These are phyloP conservation scores for Amanita rimosa DNA, from an alignment of 768 basidiomycete species.

Conservation along the genomic window DNA sequence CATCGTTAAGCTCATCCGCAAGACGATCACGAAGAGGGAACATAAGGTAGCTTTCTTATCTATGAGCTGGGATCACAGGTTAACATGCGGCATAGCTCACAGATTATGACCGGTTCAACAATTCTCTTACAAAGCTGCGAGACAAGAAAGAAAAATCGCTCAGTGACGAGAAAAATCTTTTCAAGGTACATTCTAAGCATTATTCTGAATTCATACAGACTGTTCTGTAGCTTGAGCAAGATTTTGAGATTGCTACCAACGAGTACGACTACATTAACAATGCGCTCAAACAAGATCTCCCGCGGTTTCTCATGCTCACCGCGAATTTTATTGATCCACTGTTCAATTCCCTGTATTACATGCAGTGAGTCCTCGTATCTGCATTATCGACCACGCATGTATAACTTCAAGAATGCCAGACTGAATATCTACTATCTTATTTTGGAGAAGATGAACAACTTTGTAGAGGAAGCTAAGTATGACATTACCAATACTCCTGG, in stretches of 20 bases:
- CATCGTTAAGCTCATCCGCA: slow-evolving; percentile 81
- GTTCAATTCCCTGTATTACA: slow-evolving; percentile 99
- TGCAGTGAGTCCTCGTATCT: slow-evolving; percentile 61
- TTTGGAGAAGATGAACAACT: slow-evolving; percentile 87
- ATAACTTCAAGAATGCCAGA: slow-evolving; percentile 27
- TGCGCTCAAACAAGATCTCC: slow-evolving; percentile 83
- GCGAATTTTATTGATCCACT: slow-evolving; percentile 91
- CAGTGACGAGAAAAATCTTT: slow-evolving; percentile 92
- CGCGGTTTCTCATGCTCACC: slow-evolving; percentile 81
- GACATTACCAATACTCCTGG: slow-evolving; percentile 54
- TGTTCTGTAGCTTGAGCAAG: slow-evolving; percentile 72
- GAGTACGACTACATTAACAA: slow-evolving; percentile 93
- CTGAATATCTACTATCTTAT: slow-evolving; percentile 91
- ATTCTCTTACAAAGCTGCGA: slow-evolving; percentile 86
- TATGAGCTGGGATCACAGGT: slow-evolving; percentile 1
- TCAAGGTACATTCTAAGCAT: slow-evolving; percentile 51
- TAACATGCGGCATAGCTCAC: slow-evolving; percentile 38
- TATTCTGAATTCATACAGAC: slow-evolving; percentile 11
- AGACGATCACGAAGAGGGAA: slow-evolving; percentile 92
- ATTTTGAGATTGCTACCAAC: slow-evolving; percentile 83
- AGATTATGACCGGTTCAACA: slow-evolving; percentile 95
- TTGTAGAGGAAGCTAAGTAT: slow-evolving; percentile 70
- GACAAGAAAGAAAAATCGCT: slow-evolving; percentile 98
- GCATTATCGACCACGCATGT: not conserved
- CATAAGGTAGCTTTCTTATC: slow-evolving; percentile 57